These are phyloP conservation scores for Euphorbia lathyris DNA, from an alignment of 345 rosid genomes.

Conservation along the genomic window DNA sequence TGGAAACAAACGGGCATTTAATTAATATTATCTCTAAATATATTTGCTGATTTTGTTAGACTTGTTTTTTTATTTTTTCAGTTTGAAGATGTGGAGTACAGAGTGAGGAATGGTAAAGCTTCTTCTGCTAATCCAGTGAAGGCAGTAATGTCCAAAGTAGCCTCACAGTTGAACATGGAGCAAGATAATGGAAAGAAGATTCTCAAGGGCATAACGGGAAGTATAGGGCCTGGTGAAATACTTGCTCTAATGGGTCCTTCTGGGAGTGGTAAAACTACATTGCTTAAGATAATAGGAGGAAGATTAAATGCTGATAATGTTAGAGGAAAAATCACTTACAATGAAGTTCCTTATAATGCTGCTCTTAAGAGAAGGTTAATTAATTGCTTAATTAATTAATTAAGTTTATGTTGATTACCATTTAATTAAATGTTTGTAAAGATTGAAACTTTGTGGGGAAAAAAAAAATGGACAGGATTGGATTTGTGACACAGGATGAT, in stretches of 20 bases:
- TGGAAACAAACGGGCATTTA: too few relatives aligned
- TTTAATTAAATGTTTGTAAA: too few relatives aligned
- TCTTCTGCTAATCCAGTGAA: constrained; percentile 53
- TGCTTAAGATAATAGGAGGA: constrained; percentile 85
- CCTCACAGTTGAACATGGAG: constrained; percentile 48
- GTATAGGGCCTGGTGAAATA: constrained; percentile 88
- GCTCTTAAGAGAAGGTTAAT: constrained; percentile 78
- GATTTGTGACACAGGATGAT: constrained; percentile 96
- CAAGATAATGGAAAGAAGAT: constrained; percentile 70
- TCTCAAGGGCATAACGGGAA: constrained; percentile 81
- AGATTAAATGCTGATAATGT: constrained; percentile 60
- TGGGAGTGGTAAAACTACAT: constrained; percentile 94
- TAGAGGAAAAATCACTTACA: constrained; percentile 68
- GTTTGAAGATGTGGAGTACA: constrained; percentile 90
- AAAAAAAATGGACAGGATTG: constrained; percentile 50
- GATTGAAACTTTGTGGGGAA: neutral
- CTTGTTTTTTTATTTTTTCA: constrained; percentile 26
- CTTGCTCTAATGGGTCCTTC: constrained; percentile 98
- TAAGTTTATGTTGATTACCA: neutral
- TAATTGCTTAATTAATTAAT: neutral
- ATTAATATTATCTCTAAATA: neutral
- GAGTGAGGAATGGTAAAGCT: constrained; percentile 47
- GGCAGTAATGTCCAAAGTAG: constrained; percentile 64
- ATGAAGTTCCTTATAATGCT: constrained; percentile 68
- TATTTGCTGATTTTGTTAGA: neutral